Base-by-base conservation (phyloP, 2,329 filamentous ascomycete species). In the Stromatinia cepivora region DNA sequence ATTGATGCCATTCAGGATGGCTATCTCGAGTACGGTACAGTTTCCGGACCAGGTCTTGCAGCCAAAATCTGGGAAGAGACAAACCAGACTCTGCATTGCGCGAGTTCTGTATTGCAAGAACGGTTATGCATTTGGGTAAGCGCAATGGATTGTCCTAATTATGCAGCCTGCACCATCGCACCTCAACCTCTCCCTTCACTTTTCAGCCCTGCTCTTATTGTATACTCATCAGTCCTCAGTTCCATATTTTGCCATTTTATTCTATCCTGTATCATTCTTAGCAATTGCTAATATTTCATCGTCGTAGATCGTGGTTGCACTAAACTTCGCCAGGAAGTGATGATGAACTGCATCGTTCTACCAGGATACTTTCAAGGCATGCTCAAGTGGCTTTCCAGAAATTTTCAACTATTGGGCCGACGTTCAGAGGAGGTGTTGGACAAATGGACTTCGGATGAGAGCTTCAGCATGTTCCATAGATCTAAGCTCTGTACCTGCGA, bases 1-100 rank as follows among this genome's bases (percentile, higher is more conserved):
- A 71, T 73, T 22, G 73, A 75, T 61, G 62, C 59, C 15, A 70
- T 75, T 63, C 72, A 74, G 62, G 71, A 74, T 68, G 71, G 70
- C 2, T 73, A 70, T 52, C 69, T 59, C n/a, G 62, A 71, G 15
- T 72, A 69, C 36, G 69, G 70, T 15, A 71, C 65, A 11, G 68
- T 71, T 46, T 71, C 71, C 28, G 70, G 72, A 13, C 69, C 70
- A 8, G 70, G 68, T 17, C 50, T 72, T 10, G 28, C 67, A 25
- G 20, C 50, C 3, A 17, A 42, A 45, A 67, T 74, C 25, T 71
- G 71, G 46, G 31, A 62, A 9, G 46, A 54, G 20, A 73, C 68
- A 72, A 73, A 57, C 34, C 36, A 13, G 69, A 57, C 31, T 72
- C 71, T 7, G 71, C 66, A 42, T 69, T 75, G 36, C 71, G 72